phyloP scores from a whole-genome alignment of 1,139 yeast genomes.

The Magnusiomyces sp. region DNA sequence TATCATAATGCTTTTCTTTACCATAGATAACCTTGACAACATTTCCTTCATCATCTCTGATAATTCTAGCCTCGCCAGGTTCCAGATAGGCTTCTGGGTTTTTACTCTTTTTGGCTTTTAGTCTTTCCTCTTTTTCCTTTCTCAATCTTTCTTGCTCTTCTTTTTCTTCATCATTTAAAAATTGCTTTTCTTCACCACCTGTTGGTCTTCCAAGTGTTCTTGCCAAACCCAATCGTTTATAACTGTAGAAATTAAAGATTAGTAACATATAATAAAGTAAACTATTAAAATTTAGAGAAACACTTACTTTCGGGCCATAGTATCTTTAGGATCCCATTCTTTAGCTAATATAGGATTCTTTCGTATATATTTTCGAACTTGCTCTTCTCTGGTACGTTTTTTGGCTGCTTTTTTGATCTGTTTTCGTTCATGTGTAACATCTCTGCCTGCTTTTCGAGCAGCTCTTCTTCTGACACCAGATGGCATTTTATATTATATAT shows the following conservation, averaged over 20 bases:
- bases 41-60: conserved; percentile 65
- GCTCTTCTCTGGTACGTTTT: conserved; percentile 60
- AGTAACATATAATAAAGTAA: not conserved
- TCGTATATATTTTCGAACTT: conserved; percentile 50
- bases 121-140: conserved; percentile 22
- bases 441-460: conserved; percentile 51
- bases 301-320: conserved; percentile 60
- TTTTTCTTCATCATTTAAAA: conserved; percentile 29
- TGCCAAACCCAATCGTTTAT: conserved; percentile 61
- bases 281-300: conserved; percentile 17
- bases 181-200: conserved; percentile 36
- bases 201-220: conserved; percentile 53
- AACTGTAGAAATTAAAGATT: conserved; percentile 15
- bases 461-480: conserved; percentile 71
- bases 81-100: conserved; percentile 41
- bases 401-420: conserved; percentile 56
- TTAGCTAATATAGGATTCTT: conserved; percentile 78
- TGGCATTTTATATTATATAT: conserved; percentile 25
- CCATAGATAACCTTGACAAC: conserved; percentile 67
- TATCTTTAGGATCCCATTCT: conserved; percentile 79
- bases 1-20: conserved; percentile 34
- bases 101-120: conserved; percentile 31
- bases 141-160: conserved; percentile 19
- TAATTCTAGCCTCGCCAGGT: conserved; percentile 71
- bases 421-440: conserved; percentile 10